Percentiles rank a stretch among this genome's conserved stretches.
phyloP scores from a whole-genome alignment of 495 filamentous ascomycete genomes.

The Neurospora sp. region DNA sequence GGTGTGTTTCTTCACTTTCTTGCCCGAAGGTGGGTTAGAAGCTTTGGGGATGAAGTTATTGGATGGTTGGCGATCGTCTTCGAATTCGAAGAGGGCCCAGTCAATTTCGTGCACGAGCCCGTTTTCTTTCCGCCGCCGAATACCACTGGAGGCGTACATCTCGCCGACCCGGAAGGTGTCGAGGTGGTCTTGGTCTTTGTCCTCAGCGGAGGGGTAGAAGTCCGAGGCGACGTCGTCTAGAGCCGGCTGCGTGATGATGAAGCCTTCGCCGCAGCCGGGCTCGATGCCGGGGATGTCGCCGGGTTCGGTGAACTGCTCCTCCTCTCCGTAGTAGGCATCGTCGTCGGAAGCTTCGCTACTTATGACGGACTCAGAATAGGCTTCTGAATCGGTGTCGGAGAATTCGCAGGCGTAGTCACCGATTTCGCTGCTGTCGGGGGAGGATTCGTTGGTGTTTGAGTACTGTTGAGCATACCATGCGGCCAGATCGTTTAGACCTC shows the following conservation, averaged over 20 bases:
- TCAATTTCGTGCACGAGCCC: conserved; percentile 83
- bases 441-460: conserved; percentile 21
- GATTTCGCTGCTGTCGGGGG: conserved; percentile 25
- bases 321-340: conserved; percentile 30
- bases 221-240: conserved; percentile 75
- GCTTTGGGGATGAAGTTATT: conserved; percentile 47
- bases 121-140: conserved; percentile 53
- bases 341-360: conserved; percentile 34
- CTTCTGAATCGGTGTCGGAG: conserved; percentile 48
- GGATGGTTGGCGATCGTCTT: conserved; percentile 56
- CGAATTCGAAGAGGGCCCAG: conserved; percentile 85
- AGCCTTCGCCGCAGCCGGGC: conserved; percentile 59
- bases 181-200: conserved; percentile 52
- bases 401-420: conserved; percentile 38
- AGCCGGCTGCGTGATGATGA: conserved; percentile 75
- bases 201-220: conserved; percentile 54
- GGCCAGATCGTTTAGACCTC: conserved; percentile 12
- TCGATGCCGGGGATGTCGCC: conserved; percentile 81
- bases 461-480: conserved; percentile 26
- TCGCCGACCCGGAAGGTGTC: conserved; percentile 68
- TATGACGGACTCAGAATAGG: conserved; percentile 33
- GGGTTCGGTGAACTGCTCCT: conserved; percentile 42
- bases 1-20: neutral
- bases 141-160: conserved; percentile 80
- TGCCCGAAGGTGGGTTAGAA: neutral